Evolutionary conservation across 345 rosid species (phyloP), one percentile per base, ranked within the genome.

Genomic region (Citrus medica): DNA sequence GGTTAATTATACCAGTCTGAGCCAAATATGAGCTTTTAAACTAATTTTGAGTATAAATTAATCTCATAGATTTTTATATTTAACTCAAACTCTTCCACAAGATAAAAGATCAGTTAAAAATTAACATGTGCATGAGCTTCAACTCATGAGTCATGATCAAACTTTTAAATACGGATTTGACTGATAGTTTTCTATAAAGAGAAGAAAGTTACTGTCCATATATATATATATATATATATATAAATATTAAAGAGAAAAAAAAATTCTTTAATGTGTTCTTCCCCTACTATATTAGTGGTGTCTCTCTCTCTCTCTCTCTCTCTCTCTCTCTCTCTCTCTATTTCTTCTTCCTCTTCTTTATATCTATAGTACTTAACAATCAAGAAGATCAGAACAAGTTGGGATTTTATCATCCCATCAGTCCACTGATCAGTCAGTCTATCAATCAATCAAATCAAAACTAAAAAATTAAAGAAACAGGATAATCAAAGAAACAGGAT

Each of bases 371-470:
- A 85, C 90, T 84, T 88, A 86, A 81, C 88, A 87, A 86, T 84
- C 90, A 89, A 85, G 90, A 86, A 80, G 86, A 90, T 82, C 88
- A 85, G 88, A 90, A 82, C 83, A 84, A 83, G 86, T 84, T 84
- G 85, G 86, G 80, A 85, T 82, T 14, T 76, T 76, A 78, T 78
- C 78, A 85, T 82, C 85, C 89, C 63, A 82, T 86, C 90, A 83
- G 81, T 82, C 83, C 85, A 76, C 83, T 88, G 89, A 86, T 88
- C 88, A 79, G 91, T 90, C 95, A 87, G 80, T 86, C 93, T 85
- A 86, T 92, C 97, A 90, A 86, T 94, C 98, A 90, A 86, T 89
- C 93, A 88, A 85, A 83, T 80, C 92, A 81, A 69, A 85, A 78
- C 40, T 74, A 71, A 81, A 80, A 62, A 65, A 67, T 13, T 30